These are phyloP conservation scores for Teratosphaeria pseudoeucalypti DNA, from an alignment of 2,329 filamentous ascomycete genomes.

Conservation along the genomic window DNA sequence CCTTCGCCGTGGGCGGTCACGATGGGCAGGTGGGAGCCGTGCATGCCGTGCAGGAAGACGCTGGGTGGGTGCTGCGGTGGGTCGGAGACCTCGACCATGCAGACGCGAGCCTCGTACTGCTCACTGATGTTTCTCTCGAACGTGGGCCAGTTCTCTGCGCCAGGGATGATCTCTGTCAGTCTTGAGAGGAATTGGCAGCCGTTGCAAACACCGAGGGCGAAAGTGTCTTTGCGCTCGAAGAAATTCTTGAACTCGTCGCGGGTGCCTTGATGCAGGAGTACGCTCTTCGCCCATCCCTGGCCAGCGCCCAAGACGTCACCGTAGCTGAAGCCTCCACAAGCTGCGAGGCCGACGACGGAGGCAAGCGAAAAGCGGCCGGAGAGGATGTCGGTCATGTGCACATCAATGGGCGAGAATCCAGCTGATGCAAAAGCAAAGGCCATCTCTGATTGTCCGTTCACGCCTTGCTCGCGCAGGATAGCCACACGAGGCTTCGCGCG, in stretches of 20 bases:
- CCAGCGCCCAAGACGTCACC: constrained; percentile 89
- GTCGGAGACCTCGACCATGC: constrained; percentile 72
- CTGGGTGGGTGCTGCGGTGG: constrained; percentile 43
- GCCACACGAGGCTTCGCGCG: constrained; percentile 65
- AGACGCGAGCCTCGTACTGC: constrained; percentile 81
- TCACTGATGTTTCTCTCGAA: constrained; percentile 78
- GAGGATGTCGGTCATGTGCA: constrained; percentile 91
- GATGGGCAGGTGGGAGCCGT: constrained; percentile 70
- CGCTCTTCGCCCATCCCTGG: constrained; percentile 89
- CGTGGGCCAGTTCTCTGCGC: constrained; percentile 69
- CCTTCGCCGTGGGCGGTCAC: constrained; percentile 88
- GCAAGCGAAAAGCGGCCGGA: constrained; percentile 68
- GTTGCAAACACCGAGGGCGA: constrained; percentile 90
- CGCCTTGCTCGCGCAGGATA: constrained; percentile 88
- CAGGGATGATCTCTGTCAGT: constrained; percentile 73
- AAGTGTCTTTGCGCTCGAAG: constrained; percentile 82
- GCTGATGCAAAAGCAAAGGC: constrained; percentile 88
- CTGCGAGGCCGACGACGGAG: constrained; percentile 77
- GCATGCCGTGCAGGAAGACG: constrained; percentile 89
- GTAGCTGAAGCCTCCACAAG: constrained; percentile 96
- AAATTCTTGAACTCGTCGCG: constrained; percentile 72
- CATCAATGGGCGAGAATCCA: constrained; percentile 82
- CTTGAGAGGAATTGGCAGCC: constrained; percentile 91
- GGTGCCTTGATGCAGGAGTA: constrained; percentile 69
- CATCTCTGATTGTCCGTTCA: constrained; percentile 96